A percentile compares a stretch with the other conserved stretches of the same genome.
Conservation (phyloP, 2,329 filamentous ascomycete genomes). For the Fragosphaeria purpurea region DNA sequence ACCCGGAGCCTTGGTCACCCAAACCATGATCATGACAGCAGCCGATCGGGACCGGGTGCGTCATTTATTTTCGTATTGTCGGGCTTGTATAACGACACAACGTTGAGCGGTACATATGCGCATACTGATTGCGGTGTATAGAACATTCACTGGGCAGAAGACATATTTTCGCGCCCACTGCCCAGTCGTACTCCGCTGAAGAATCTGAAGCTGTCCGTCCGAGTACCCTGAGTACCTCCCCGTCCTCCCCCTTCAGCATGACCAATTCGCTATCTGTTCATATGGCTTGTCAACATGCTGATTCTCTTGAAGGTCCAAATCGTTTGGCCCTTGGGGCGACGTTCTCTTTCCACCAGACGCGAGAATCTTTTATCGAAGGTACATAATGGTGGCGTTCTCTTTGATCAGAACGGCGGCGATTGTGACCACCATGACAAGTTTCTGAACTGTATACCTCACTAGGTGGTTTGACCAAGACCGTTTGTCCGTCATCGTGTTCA, state of each 20-base stretch:
- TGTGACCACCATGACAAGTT: neutral
- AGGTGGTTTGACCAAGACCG: conserved; percentile 47
- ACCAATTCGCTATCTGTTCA: neutral
- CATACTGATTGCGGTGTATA: neutral
- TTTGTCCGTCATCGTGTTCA: conserved; percentile 43
- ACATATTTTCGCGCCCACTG: conserved; percentile 47
- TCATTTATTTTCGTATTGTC: conserved; percentile 3
- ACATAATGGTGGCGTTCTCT: conserved; percentile 10
- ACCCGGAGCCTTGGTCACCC: conserved; percentile 23
- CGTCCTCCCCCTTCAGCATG: neutral
- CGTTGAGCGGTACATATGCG: too few species aligned
- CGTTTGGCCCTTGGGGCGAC: conserved; percentile 35
- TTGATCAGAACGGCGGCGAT: too few species aligned
- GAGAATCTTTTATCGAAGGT: conserved; percentile 47
- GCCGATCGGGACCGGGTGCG: conserved; percentile 16
- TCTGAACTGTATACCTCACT: neutral
- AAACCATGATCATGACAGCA: conserved; percentile 18
- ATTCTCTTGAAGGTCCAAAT: conserved; percentile 29
- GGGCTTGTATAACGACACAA: too few species aligned
- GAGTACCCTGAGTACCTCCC: too few species aligned
- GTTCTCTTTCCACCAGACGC: conserved; percentile 36
- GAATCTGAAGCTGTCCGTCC: conserved; percentile 19
- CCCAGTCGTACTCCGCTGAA: conserved; percentile 40
- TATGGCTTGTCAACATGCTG: neutral
- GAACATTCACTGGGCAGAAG: conserved; percentile 46